These are phyloP conservation scores for Albophoma yamanashiensis DNA, from an alignment of 2,329 filamentous ascomycete species.

Conservation along the genomic window DNA sequence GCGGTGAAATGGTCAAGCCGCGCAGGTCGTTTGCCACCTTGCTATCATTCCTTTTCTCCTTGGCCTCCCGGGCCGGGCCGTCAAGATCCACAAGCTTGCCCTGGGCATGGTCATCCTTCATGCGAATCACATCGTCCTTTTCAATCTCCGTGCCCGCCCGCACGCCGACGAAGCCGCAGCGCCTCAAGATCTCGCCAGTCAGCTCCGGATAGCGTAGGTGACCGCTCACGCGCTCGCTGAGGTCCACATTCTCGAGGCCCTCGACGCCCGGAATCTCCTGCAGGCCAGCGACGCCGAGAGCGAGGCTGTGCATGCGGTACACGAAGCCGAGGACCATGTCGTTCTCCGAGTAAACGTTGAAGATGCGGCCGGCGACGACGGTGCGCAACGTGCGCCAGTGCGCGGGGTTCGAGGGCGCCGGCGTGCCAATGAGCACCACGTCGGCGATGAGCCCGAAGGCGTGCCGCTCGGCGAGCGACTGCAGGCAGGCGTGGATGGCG, in stretches of 20 bases:
- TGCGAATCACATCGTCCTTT: constrained; percentile 38
- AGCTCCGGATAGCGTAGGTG: constrained; percentile 42
- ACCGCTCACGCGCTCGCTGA: constrained; percentile 41
- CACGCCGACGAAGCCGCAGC: constrained; percentile 39
- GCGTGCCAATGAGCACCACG: constrained; percentile 72
- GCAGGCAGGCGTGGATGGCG: constrained; percentile 74
- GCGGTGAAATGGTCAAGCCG: constrained; percentile 17
- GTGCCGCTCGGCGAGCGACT: constrained; percentile 61
- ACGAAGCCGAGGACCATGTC: constrained; percentile 82
- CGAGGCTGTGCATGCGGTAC: constrained; percentile 74
- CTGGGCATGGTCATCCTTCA: constrained; percentile 27
- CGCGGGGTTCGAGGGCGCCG: constrained; percentile 58
- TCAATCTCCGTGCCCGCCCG: constrained; percentile 35
- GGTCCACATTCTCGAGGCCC: constrained; percentile 48
- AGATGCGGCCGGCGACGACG: constrained; percentile 70
- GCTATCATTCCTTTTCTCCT: neutral
- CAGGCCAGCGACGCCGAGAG: constrained; percentile 74
- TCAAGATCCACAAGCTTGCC: constrained; percentile 20
- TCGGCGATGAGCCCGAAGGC: constrained; percentile 80
- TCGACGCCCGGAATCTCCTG: constrained; percentile 59
- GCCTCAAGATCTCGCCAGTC: constrained; percentile 38
- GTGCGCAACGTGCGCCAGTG: constrained; percentile 70
- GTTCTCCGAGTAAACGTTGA: constrained; percentile 82
- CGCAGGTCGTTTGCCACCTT: constrained; percentile 14
- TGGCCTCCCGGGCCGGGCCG: constrained; percentile 2